A percentile compares a stretch with the other conserved stretches of the same genome.
These are phyloP conservation scores for Opeltia flavorubescens DNA, from an alignment of 495 filamentous ascomycete genomes.

Conservation along the genomic window DNA sequence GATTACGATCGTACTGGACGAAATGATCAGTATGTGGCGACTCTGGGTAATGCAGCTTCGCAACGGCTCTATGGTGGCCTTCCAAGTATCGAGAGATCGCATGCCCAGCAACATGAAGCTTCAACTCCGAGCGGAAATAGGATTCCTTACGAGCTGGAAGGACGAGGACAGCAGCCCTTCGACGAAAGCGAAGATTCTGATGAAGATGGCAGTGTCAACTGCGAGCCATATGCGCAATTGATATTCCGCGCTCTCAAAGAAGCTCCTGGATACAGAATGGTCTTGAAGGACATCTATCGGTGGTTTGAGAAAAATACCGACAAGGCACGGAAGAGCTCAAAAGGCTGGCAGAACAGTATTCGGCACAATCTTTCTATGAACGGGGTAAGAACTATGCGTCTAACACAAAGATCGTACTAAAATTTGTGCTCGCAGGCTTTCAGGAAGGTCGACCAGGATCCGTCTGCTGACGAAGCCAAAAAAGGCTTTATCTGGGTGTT, in stretches of 20 bases:
- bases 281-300: constrained; percentile 74
- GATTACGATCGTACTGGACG: not conserved
- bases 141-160: not conserved
- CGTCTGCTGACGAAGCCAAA: constrained; percentile 33
- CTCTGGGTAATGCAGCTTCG: not conserved
- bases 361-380: constrained; percentile 98
- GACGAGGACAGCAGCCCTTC: not conserved
- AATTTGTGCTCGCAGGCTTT: constrained; percentile 42
- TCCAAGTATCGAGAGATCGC: not conserved
- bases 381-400: constrained; percentile 41
- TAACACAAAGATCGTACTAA: constrained; percentile 8
- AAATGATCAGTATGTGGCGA: not conserved
- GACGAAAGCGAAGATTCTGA: constrained; percentile 13
- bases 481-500: constrained; percentile 55
- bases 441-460: constrained; percentile 37
- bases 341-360: constrained; percentile 95
- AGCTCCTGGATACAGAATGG: constrained; percentile 48
- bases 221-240: constrained; percentile 66
- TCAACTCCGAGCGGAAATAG: not conserved
- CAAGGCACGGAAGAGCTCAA: constrained; percentile 49
- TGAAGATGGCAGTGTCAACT: constrained; percentile 27
- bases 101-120: not conserved
- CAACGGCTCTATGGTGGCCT: not conserved
- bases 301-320: constrained; percentile 79
- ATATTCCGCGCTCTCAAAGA: constrained; percentile 64